phyloP scores from a whole-genome alignment of 2,329 filamentous ascomycete species.

The Colletotrichum phormii region DNA sequence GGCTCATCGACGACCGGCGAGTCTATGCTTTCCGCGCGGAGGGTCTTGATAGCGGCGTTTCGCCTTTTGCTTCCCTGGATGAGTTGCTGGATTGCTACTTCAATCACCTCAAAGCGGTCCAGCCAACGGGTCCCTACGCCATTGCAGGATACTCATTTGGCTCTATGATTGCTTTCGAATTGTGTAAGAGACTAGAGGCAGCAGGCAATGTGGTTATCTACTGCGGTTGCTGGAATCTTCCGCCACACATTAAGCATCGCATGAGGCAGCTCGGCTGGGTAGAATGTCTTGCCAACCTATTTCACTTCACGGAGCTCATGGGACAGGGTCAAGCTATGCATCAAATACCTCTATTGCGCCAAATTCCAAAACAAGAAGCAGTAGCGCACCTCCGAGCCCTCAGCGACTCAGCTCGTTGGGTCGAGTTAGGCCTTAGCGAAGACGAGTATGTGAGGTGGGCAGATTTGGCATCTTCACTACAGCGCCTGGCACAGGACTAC shows the following conservation, averaged over 20 bases:
- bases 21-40: background rate
- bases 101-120: background rate
- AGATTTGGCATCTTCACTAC: background rate
- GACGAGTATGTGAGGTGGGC: background rate
- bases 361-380: background rate
- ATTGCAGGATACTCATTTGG: background rate
- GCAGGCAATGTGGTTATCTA: background rate
- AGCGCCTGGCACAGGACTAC: background rate
- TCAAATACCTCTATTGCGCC: background rate
- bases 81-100: background rate
- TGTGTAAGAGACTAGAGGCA: background rate
- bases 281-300: background rate
- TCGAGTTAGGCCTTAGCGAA: background rate
- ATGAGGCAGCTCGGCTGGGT: background rate
- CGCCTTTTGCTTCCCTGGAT: background rate
- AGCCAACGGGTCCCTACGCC: background rate
- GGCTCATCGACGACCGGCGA: background rate
- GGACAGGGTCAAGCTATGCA: background rate
- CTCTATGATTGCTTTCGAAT: background rate
- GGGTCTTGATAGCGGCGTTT: background rate
- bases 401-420: background rate
- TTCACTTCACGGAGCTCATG: background rate
- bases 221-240: background rate
- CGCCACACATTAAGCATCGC: background rate
- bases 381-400: background rate